phyloP scores from a whole-genome alignment of 768 basidiomycete species.

The Naganishia vishniacii region DNA sequence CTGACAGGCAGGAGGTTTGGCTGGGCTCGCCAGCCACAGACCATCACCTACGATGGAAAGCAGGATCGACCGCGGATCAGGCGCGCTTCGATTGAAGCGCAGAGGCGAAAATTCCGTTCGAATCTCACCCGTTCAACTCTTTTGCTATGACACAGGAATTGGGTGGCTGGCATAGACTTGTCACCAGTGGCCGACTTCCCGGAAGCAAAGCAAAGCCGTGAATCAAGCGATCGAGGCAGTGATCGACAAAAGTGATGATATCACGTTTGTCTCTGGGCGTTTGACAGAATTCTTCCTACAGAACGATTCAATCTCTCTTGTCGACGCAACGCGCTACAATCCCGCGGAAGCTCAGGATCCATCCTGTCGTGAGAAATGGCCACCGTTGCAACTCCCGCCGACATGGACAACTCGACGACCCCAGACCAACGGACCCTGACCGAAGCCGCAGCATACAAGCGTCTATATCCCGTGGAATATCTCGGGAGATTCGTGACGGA shows the following conservation, averaged over 20 bases:
- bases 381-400: slow-evolving; percentile 23
- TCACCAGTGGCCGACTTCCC: no score
- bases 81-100: no score
- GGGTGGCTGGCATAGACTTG: no score
- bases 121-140: neutral
- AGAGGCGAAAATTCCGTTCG: neutral
- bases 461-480: slow-evolving; percentile 81
- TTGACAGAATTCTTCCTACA: neutral
- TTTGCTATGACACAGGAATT: neutral
- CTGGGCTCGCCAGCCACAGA: no score
- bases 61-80: no score
- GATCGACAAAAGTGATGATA: slow-evolving; percentile 19
- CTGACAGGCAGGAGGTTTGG: neutral
- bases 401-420: slow-evolving; percentile 26
- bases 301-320: neutral
- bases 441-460: slow-evolving; percentile 61
- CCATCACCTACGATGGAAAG: no score
- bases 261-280: neutral
- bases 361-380: no score
- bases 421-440: slow-evolving; percentile 14
- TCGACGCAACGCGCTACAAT: no score
- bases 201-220: no score
- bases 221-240: neutral
- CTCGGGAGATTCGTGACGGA: slow-evolving; percentile 78
- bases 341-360: no score